Evolutionary conservation across 805 yeast genomes (phyloP), one percentile per base, ranked within the genome.

Genomic region (Ogataea polymorpha): DNA sequence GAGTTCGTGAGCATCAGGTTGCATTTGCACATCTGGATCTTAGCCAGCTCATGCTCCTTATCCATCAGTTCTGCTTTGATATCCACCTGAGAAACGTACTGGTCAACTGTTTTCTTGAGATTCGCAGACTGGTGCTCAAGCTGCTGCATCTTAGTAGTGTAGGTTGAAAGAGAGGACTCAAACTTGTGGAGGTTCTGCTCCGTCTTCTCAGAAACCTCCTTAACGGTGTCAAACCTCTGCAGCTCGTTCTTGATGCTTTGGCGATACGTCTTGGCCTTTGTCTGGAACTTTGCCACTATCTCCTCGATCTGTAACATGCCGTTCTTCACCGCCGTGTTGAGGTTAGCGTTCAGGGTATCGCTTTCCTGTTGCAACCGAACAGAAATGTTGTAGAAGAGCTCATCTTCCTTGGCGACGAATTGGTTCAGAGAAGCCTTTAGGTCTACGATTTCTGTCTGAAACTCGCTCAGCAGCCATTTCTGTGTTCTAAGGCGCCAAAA

Each of bases 1-100:
- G 65, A 49, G 32, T 55, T 51, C 1, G 50, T 17, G 7, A 59
- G 39, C 42, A 56, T 35, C 2, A 60, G 32, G 32, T 54, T 54
- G 29, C 63, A 50, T 38, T 60, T 62, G 37, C 48, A 53, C 6
- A 59, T 21, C 18, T 55, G 58, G 18, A 59, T 38, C 13, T 53
- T 51, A 12, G 44, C 34, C 24, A 54, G 23, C 23, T 52, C 56
- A 32, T 44, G 41, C 6, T 54, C 48, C 21, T 41, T 46, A 5
- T 42, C 31, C 15, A 55, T 37, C 12, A 30, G 23, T 1, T 35
- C 24, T 3, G 50, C 33, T 17, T 36, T 43, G 13, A 30, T 21
- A 2, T 44, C 45, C 15, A 51, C 28, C 5, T 45, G 36, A 8
- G 41, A 39, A n/a, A 39, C 17, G 12, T 45, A 41, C 4, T 30